Percentiles rank a stretch among this genome's conserved stretches.
Evolutionary conservation across 495 filamentous ascomycete species (phyloP).

Genomic region (Penicillium simplicissimum): DNA sequence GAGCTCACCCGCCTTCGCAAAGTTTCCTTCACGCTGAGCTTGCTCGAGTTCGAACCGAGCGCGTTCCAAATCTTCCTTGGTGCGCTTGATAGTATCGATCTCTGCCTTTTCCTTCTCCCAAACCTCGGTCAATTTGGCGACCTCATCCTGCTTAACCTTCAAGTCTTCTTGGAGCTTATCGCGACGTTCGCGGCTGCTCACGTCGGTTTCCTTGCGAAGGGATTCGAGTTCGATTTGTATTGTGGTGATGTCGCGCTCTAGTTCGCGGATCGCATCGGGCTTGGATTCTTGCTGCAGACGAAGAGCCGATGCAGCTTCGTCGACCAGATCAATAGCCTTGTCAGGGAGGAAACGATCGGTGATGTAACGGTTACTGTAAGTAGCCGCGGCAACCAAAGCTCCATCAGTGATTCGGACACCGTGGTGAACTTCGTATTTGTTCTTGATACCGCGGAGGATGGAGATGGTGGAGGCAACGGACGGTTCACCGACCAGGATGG

Average conservation of each 20-base stretch:
- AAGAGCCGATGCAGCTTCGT: conserved; percentile 89
- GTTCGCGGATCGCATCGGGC: conserved; percentile 84
- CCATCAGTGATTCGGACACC: conserved; percentile 88
- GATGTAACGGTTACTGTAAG: conserved; percentile 92
- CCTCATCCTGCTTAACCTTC: conserved; percentile 72
- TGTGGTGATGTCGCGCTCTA: conserved; percentile 94
- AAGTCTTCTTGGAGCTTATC: conserved; percentile 77
- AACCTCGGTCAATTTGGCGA: conserved; percentile 61
- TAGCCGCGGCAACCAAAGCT: conserved; percentile 87
- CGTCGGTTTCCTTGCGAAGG: conserved; percentile 89
- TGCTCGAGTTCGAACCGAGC: conserved; percentile 82
- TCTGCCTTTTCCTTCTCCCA: conserved; percentile 91
- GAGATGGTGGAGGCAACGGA: conserved; percentile 90
- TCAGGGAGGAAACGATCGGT: conserved; percentile 94
- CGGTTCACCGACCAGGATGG: conserved; percentile 86
- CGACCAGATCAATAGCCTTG: conserved; percentile 95
- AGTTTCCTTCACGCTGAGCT: conserved; percentile 89
- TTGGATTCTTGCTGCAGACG: conserved; percentile 95
- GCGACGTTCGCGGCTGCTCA: conserved; percentile 82
- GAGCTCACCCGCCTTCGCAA: conserved; percentile 82
- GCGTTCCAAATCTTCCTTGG: conserved; percentile 80
- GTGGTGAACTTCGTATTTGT: conserved; percentile 96
- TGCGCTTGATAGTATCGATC: conserved; percentile 80
- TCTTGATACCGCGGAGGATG: conserved; percentile 94
- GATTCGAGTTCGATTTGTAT: conserved; percentile 97